A percentile compares a stretch with the other conserved stretches of the same genome.
These are phyloP conservation scores for Heliamphora pulchella DNA, from an alignment of 179 eudicot species.

Conservation along the genomic window DNA sequence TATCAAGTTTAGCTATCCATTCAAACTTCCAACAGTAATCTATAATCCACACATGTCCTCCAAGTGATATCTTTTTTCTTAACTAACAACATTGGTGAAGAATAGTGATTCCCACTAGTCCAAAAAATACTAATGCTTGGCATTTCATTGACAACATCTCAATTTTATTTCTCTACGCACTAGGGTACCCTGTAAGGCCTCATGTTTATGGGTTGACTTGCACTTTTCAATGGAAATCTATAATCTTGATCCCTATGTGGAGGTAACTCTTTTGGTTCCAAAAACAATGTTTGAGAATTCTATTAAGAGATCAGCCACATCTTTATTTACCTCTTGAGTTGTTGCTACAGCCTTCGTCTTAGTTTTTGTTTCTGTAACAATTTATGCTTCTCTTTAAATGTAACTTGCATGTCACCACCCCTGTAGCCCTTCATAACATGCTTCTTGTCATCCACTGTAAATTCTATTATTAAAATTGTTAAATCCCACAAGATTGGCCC, in stretches of 20 bases:
- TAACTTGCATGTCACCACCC: too few species aligned
- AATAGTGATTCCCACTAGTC: background rate
- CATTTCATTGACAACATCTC: background rate
- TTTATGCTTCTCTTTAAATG: too few species aligned
- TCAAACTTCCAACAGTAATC: background rate
- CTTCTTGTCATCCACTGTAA: too few species aligned
- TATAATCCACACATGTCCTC: background rate
- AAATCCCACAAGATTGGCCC: too few species aligned
- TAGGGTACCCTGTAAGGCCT: slow-evolving; percentile 2
- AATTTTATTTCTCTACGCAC: background rate
- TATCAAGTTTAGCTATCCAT: too few species aligned
- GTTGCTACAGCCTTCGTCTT: too few species aligned
- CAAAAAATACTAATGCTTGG: background rate
- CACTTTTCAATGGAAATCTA: background rate
- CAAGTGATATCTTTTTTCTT: background rate
- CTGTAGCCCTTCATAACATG: too few species aligned
- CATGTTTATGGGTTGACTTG: background rate
- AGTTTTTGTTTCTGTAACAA: too few species aligned
- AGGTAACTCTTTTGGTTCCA: background rate
- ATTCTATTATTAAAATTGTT: too few species aligned
- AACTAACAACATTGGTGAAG: background rate
- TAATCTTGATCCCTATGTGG: background rate
- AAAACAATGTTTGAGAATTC: background rate
- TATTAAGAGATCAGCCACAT: too few species aligned
- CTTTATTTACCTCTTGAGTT: too few species aligned